A percentile compares a stretch with the other conserved stretches of the same genome.
Evolutionary conservation across 1,284 basidiomycete species (phyloP).

Genomic region (Exobasidium rhododendri): DNA sequence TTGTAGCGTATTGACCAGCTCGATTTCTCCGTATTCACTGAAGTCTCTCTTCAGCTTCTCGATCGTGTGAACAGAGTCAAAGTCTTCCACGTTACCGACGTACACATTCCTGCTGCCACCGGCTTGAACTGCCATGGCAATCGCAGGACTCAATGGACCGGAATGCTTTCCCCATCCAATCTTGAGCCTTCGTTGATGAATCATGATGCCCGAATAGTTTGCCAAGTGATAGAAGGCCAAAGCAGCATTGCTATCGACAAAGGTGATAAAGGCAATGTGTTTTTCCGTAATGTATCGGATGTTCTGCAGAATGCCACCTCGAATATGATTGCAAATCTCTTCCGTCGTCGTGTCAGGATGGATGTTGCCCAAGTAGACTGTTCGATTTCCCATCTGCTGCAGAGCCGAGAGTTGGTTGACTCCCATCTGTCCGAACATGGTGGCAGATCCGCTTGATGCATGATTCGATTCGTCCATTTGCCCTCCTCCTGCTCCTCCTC

Average conservation of each 20-base stretch:
- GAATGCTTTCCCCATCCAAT: constrained; percentile 54
- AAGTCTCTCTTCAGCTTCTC: constrained; percentile 51
- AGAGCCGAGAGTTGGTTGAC: constrained; percentile 14
- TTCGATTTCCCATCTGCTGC: constrained; percentile 52
- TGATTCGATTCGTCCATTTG: constrained; percentile 16
- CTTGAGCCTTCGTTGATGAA: constrained; percentile 51
- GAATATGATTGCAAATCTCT: constrained; percentile 55
- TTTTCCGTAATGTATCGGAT: constrained; percentile 51
- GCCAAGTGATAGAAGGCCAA: constrained; percentile 52
- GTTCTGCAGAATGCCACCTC: constrained; percentile 51
- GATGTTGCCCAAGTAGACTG: constrained; percentile 53
- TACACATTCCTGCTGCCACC: constrained; percentile 54
- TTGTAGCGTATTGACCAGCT: constrained; percentile 50
- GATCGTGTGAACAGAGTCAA: constrained; percentile 39
- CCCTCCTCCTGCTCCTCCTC: constrained; percentile 8
- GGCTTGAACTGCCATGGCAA: constrained; percentile 52
- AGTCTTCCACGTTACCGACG: constrained; percentile 52
- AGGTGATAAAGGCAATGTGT: constrained; percentile 54
- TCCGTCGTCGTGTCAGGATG: constrained; percentile 52
- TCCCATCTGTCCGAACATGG: constrained; percentile 25
- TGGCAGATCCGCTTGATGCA: constrained; percentile 9
- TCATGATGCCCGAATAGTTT: constrained; percentile 49
- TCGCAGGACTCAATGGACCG: constrained; percentile 48
- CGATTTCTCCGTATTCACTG: constrained; percentile 50
- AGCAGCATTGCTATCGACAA: constrained; percentile 51